phyloP scores from a whole-genome alignment of 305 asterid species.

The Caryopteris hybrid region DNA sequence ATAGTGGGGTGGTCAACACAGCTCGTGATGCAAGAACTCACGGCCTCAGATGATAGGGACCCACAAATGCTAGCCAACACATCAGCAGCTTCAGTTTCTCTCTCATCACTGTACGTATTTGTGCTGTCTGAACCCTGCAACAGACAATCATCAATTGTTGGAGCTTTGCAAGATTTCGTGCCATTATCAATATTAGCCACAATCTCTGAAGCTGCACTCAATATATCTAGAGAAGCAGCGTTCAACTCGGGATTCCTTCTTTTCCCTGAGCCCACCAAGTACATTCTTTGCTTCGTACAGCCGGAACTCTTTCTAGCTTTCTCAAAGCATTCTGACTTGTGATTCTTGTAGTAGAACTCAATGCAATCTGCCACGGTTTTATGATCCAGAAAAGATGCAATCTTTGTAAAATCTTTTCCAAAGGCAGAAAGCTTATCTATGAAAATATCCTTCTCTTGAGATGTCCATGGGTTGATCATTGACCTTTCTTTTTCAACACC shows the following conservation, averaged over 20 bases:
- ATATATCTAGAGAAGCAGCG: constrained; percentile 75
- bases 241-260: constrained; percentile 70
- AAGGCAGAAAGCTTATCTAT: constrained; percentile 62
- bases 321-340: constrained; percentile 73
- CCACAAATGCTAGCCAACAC: constrained; percentile 94
- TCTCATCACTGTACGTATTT: constrained; percentile 40
- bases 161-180: constrained; percentile 26
- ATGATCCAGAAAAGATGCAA: constrained; percentile 73
- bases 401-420: constrained; percentile 80
- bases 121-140: constrained; percentile 44
- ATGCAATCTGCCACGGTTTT: constrained; percentile 86
- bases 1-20: constrained; percentile 54
- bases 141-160: constrained; percentile 28
- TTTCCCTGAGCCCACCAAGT: constrained; percentile 72
- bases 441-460: constrained; percentile 68
- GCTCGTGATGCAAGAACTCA: constrained; percentile 88
- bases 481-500: constrained; percentile 76
- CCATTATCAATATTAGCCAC: constrained; percentile 47
- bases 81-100: constrained; percentile 80
- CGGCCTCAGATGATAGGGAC: constrained; percentile 86
- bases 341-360: constrained; percentile 95
- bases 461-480: constrained; percentile 67
- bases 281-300: constrained; percentile 47
- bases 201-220: constrained; percentile 72
- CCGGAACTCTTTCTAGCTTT: constrained; percentile 59